A percentile compares a stretch with the other conserved stretches of the same genome.
Evolutionary conservation across 768 basidiomycete species (phyloP).

Genomic region (Rhodosporidiobolus sp.): DNA sequence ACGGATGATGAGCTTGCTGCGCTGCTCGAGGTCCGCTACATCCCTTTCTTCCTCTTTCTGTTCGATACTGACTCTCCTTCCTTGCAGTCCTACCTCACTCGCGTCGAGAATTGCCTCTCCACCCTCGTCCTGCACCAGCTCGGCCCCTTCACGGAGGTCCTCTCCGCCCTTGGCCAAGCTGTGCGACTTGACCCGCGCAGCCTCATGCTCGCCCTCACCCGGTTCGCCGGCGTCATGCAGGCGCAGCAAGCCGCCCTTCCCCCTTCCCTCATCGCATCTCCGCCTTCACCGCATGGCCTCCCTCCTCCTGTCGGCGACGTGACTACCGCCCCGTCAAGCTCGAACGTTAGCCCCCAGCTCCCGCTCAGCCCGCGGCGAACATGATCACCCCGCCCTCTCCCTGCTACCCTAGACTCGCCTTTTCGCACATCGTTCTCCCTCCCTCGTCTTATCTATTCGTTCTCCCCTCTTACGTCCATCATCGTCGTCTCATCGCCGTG

Average conservation of each 20-base stretch:
- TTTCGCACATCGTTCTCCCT: not conserved
- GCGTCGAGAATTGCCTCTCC: conserved; percentile 41
- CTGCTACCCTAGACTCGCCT: too few relatives aligned
- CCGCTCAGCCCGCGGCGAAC: not conserved
- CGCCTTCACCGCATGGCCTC: not conserved
- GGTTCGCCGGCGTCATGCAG: conserved; percentile 34
- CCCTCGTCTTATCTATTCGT: not conserved
- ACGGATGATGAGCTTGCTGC: conserved; percentile 42
- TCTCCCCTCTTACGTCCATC: not conserved
- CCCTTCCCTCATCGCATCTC: not conserved
- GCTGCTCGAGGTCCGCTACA: conserved; percentile 35
- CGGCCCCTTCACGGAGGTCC: conserved; percentile 43
- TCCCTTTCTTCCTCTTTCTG: not conserved
- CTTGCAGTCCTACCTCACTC: conserved; percentile 31
- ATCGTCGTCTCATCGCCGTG: not conserved
- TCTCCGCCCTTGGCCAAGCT: conserved; percentile 31
- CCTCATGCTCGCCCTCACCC: conserved; percentile 29
- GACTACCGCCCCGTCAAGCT: not conserved
- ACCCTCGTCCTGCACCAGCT: conserved; percentile 42
- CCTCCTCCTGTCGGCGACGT: not conserved
- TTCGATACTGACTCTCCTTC: not conserved
- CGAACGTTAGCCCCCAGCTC: not conserved
- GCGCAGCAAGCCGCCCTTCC: not conserved
- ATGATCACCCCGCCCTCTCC: not conserved
- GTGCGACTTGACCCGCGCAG: conserved; percentile 25